These are phyloP conservation scores for Colletotrichum higginsianum DNA, from an alignment of 2,329 filamentous ascomycete genomes.

Conservation along the genomic window DNA sequence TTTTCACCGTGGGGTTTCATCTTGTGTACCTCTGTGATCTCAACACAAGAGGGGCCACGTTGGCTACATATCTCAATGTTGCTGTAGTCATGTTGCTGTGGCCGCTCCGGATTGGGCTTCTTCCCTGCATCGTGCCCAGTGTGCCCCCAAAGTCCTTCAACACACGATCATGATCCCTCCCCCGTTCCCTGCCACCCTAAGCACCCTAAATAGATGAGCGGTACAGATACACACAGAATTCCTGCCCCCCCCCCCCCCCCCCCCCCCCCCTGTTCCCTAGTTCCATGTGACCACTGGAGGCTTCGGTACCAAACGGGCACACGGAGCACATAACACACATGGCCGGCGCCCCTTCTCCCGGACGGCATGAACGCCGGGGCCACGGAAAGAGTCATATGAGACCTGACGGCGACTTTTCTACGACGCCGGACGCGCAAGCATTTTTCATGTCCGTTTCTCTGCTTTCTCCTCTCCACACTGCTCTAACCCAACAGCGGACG, in stretches of 20 bases:
- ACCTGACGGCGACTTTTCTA: constrained; percentile 34
- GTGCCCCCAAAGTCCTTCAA: constrained; percentile 4
- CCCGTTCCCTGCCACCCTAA: neutral
- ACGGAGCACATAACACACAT: neutral
- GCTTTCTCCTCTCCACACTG: neutral
- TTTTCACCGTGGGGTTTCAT: too few relatives aligned
- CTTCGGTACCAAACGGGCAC: neutral
- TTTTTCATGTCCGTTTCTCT: neutral
- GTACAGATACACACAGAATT: constrained; percentile 4
- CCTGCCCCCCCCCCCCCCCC: neutral
- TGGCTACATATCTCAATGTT: neutral
- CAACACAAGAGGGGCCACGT: too few relatives aligned
- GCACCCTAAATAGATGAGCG: constrained; percentile 24
- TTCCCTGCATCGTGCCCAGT: constrained; percentile 24
- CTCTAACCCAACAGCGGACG: too few relatives aligned
- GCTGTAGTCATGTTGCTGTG: neutral
- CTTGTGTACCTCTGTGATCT: too few relatives aligned
- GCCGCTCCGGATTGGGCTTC: constrained; percentile 12
- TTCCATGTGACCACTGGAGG: neutral
- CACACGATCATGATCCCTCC: neutral
- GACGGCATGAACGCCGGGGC: constrained; percentile 25
- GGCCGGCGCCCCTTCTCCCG: constrained; percentile 3
- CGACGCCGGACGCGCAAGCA: constrained; percentile 34
- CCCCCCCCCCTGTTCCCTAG: neutral
- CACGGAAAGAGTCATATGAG: constrained; percentile 35